phyloP scores from a whole-genome alignment of 1,284 basidiomycete genomes.

The Boletus albobrunnescens region DNA sequence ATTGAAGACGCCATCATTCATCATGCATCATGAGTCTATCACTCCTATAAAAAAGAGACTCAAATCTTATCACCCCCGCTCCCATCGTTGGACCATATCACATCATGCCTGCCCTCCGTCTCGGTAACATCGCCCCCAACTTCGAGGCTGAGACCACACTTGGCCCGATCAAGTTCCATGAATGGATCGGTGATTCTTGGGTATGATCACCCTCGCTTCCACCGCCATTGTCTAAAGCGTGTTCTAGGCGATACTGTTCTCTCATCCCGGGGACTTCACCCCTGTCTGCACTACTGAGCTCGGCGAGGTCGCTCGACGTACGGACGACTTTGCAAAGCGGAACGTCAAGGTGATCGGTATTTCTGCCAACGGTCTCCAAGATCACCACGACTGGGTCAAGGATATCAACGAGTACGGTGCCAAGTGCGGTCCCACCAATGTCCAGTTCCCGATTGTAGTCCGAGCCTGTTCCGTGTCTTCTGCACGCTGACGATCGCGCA shows the following conservation, averaged over 20 bases:
- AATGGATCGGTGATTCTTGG: slow-evolving; percentile 90
- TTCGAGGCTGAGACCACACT: slow-evolving; percentile 81
- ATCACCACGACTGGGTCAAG: slow-evolving; percentile 87
- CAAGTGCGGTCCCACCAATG: slow-evolving; percentile 62
- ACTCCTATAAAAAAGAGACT: slow-evolving; percentile 21
- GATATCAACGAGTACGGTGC: slow-evolving; percentile 85
- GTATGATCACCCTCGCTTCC: slow-evolving; percentile 38
- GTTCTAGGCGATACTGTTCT: slow-evolving; percentile 77
- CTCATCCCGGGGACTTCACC: slow-evolving; percentile 86
- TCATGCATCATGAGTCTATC: slow-evolving; percentile 17
- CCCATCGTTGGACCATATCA: not conserved
- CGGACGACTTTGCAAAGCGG: slow-evolving; percentile 81
- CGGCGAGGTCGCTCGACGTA: slow-evolving; percentile 86
- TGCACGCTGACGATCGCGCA: slow-evolving; percentile 4
- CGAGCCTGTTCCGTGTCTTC: slow-evolving; percentile 9
- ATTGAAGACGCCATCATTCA: slow-evolving; percentile 44
- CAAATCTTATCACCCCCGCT: slow-evolving; percentile 5
- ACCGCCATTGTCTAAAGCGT: slow-evolving; percentile 1
- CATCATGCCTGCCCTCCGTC: slow-evolving; percentile 52
- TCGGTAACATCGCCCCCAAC: slow-evolving; percentile 77
- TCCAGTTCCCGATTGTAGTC: slow-evolving; percentile 88
- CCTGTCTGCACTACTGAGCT: slow-evolving; percentile 96
- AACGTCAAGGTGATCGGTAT: slow-evolving; percentile 93
- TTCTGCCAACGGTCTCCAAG: slow-evolving; percentile 85
- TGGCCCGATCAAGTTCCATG: slow-evolving; percentile 83